phyloP scores from a whole-genome alignment of 257 asterid species.

The Thymus quinquecostatus region DNA sequence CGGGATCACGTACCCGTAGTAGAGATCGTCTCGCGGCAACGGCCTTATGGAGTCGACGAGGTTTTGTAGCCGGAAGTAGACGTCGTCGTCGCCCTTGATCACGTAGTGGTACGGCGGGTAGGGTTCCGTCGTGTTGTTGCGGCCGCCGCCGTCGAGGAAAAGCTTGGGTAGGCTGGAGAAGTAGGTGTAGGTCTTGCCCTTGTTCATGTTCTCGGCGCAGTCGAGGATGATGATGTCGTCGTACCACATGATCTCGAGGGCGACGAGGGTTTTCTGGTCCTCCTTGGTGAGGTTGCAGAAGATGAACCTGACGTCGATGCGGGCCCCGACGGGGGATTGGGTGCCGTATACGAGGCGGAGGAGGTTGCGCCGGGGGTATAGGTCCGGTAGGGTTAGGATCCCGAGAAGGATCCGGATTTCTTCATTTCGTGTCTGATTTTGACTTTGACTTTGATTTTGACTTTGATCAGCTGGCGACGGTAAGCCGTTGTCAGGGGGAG shows the following conservation, averaged over 20 bases:
- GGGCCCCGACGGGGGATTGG: conserved; percentile 54
- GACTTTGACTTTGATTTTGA: not conserved
- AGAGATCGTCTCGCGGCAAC: conserved; percentile 68
- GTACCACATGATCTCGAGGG: conserved; percentile 84
- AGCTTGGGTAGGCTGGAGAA: conserved; percentile 81
- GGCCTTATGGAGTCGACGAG: conserved; percentile 61
- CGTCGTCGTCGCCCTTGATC: conserved; percentile 87
- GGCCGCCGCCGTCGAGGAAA: conserved; percentile 20
- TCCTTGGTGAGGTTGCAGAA: conserved; percentile 94
- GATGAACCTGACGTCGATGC: conserved; percentile 72
- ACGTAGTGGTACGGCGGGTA: conserved; percentile 85
- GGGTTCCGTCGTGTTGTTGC: conserved; percentile 30
- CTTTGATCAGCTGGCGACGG: not conserved
- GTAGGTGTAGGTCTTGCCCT: conserved; percentile 65
- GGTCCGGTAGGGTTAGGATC: conserved; percentile 85
- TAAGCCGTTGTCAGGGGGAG: not conserved
- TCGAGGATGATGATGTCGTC: conserved; percentile 80
- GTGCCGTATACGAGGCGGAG: conserved; percentile 87
- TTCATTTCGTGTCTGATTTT: not conserved
- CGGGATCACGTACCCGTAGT: conserved; percentile 88
- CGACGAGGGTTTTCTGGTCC: conserved; percentile 75
- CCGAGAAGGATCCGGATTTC: conserved; percentile 72
- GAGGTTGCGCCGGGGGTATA: conserved; percentile 83
- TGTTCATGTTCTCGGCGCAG: conserved; percentile 86
- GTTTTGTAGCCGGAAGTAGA: conserved; percentile 63